Evolutionary conservation across 1,284 basidiomycete genomes (phyloP), one percentile per base, ranked within the genome.

Genomic region (Malassezia cuniculi): DNA sequence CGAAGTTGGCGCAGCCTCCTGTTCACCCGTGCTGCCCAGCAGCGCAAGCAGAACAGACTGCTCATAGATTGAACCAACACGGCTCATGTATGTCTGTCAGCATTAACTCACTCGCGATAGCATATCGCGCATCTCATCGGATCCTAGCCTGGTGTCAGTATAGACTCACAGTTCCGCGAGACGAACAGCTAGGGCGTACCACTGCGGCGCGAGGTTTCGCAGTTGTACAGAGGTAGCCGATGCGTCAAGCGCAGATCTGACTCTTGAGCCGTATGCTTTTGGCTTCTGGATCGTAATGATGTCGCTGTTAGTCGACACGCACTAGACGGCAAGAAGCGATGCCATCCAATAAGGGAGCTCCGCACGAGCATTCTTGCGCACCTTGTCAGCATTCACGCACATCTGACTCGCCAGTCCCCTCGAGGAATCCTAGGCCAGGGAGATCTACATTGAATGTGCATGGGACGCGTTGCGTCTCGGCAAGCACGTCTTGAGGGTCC

Each of bases 271-370:
- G 36, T 50, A 64, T n/a, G 52, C 55, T 8, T 54, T 53, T 5
- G 61, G 61, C 14, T 60, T 50, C 38, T 53, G 52, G 27, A 64
- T 49, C 24, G 52, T 47, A n/a, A 64, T 52, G 22, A 57, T 48
- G 24, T 57, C 55, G 31, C 52, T 60, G 43, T 16, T 25, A 11
- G 5, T n/a, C 11, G n/a, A 11, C 5, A 50, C 56, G 30, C 26
- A 58, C 56, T 63, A 56, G 5, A 60, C 40, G 6, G 59, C 56
- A 24, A 66, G 54, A 4, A 56, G 39, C 19, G 62, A 58, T 2
- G 63, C 61, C 21, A 64, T 39, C 63, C 63, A 66, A 27, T 58
- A 66, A 4, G 59, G 60, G 4, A 66, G 48, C 34, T 64, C 59
- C 11, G 64, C 31, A 27, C 57, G 48, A 18, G 61, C 42, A 25